phyloP scores from a whole-genome alignment of 2,329 filamentous ascomycete species.

The Microdochium bolleyi region DNA sequence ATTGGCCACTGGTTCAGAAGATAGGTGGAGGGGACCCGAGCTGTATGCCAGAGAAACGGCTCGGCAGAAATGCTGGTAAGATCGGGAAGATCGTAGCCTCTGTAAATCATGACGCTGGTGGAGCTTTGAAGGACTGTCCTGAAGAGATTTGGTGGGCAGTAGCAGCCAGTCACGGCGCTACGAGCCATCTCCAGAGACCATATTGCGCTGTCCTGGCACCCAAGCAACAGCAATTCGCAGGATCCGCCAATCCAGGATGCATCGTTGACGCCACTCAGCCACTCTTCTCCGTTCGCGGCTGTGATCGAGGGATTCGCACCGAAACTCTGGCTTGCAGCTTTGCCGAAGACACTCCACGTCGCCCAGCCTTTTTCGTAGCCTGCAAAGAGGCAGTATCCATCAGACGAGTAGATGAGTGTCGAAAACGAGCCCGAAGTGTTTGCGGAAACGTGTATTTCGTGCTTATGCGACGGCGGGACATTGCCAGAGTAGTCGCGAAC shows the following conservation, averaged over 20 bases:
- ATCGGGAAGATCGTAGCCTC: constrained; percentile 86
- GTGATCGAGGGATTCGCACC: constrained; percentile 57
- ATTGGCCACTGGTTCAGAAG: constrained; percentile 92
- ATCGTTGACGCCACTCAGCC: constrained; percentile 71
- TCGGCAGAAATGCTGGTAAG: constrained; percentile 88
- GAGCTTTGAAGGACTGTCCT: constrained; percentile 84
- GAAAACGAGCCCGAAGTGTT: constrained; percentile 63
- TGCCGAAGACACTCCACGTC: constrained; percentile 96
- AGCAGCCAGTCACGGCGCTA: constrained; percentile 87
- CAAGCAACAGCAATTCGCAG: constrained; percentile 73
- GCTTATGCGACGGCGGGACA: constrained; percentile 76
- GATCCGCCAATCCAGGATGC: constrained; percentile 85
- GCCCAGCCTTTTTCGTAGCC: constrained; percentile 92
- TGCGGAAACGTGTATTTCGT: constrained; percentile 61
- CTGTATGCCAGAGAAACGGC: constrained; percentile 88
- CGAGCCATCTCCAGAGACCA: constrained; percentile 90
- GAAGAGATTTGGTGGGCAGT: constrained; percentile 83
- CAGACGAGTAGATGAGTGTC: constrained; percentile 79
- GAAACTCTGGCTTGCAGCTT: constrained; percentile 80
- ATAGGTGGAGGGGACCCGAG: constrained; percentile 77
- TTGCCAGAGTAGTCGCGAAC: constrained; percentile 91
- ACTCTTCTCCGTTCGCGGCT: constrained; percentile 65
- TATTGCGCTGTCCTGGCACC: constrained; percentile 64
- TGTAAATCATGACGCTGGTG: constrained; percentile 82
- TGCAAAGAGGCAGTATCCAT: constrained; percentile 92